These are phyloP conservation scores for Ilex aquifolium DNA, from an alignment of 257 asterid genomes.

Conservation along the genomic window DNA sequence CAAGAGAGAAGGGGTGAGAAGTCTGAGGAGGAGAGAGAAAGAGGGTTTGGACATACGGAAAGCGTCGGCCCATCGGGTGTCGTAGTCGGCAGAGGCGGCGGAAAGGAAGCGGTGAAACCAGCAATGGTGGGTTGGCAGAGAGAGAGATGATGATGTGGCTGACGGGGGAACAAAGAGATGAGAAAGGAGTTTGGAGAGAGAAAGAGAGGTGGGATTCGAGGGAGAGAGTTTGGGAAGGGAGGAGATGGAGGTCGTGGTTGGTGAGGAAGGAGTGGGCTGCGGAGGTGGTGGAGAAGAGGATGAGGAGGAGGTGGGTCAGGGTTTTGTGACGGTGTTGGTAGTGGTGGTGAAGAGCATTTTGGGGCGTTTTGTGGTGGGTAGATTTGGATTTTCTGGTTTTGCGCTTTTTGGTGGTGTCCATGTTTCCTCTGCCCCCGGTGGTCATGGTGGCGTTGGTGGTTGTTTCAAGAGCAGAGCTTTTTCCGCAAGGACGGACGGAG, in stretches of 20 bases:
- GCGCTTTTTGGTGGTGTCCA: neutral
- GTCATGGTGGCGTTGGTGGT: neutral
- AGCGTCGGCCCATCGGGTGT: conserved; percentile 60
- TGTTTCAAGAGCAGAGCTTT: no score
- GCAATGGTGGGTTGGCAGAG: conserved; percentile 26
- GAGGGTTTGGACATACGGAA: conserved; percentile 66
- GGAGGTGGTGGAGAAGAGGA: no score
- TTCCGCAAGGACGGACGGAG: no score
- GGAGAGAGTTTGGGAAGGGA: conserved; percentile 67
- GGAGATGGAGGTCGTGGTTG: conserved; percentile 65
- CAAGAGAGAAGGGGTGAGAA: conserved; percentile 56
- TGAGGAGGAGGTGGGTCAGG: no score
- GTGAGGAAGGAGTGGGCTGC: conserved; percentile 64
- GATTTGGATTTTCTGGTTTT: no score
- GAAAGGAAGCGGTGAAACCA: conserved; percentile 62
- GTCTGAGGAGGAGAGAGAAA: conserved; percentile 76
- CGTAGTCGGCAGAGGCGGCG: conserved; percentile 41
- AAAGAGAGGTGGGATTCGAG: conserved; percentile 59
- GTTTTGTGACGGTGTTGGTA: no score
- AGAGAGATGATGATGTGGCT: conserved; percentile 19
- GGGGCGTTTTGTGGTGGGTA: no score
- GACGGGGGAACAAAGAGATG: conserved; percentile 37
- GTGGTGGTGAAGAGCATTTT: no score
- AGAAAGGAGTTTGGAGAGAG: conserved; percentile 52
- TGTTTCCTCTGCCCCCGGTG: conserved; percentile 1